Percentiles rank a stretch among this genome's conserved stretches.
Evolutionary conservation across 768 basidiomycete species (phyloP).

Genomic region (Harrya chromipes): DNA sequence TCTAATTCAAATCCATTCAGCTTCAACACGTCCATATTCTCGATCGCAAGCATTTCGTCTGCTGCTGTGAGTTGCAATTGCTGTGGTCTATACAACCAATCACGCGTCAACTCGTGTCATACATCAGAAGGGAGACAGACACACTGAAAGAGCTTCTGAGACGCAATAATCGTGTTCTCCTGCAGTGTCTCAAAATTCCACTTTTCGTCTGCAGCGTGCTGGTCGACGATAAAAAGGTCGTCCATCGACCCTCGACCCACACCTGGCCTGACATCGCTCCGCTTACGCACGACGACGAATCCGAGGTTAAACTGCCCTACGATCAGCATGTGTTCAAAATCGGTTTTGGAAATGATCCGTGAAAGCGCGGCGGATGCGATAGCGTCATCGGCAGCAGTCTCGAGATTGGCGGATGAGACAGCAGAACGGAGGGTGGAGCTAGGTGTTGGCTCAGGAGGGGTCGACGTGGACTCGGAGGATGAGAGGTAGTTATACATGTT

Average conservation of each 20-base stretch:
- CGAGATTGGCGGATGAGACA: constrained; percentile 28
- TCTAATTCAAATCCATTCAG: constrained; percentile 89
- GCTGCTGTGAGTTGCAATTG: constrained; percentile 80
- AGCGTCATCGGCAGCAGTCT: constrained; percentile 46
- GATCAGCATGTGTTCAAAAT: constrained; percentile 82
- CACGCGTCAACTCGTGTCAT: not conserved
- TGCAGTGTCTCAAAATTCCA: constrained; percentile 97
- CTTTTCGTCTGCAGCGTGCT: constrained; percentile 98
- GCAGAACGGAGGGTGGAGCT: constrained; percentile 21
- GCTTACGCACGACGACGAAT: constrained; percentile 83
- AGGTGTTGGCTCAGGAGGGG: not conserved
- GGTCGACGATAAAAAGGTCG: constrained; percentile 95
- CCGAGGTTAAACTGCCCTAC: constrained; percentile 96
- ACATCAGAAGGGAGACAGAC: constrained; percentile 18
- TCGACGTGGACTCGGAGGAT: not conserved
- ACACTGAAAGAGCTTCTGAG: constrained; percentile 80
- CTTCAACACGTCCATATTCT: constrained; percentile 79
- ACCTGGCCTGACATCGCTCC: constrained; percentile 21
- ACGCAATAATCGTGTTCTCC: constrained; percentile 83
- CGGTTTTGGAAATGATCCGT: constrained; percentile 80
- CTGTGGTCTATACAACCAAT: constrained; percentile 52
- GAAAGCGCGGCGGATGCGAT: constrained; percentile 67
- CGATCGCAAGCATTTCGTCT: constrained; percentile 84
- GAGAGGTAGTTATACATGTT: constrained; percentile 13
- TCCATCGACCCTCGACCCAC: constrained; percentile 43